phyloP scores from a whole-genome alignment of 2,329 filamentous ascomycete genomes.

The Pseudodiploospora longispora region DNA sequence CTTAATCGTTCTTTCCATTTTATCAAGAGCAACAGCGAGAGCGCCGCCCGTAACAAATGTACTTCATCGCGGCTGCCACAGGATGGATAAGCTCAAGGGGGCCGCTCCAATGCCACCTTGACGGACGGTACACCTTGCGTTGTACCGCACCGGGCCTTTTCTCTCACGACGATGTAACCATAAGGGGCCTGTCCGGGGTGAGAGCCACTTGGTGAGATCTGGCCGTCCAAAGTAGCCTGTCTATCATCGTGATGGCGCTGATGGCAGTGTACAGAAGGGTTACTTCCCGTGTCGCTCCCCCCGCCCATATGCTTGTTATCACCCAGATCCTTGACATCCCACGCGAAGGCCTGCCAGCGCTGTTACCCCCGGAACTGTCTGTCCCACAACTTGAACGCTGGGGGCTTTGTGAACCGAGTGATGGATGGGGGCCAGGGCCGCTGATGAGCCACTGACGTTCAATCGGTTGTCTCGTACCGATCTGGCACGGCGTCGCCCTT shows the following conservation, averaged over 20 bases:
- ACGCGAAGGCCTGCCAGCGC: constrained; percentile 7
- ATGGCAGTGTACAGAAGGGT: constrained; percentile 11
- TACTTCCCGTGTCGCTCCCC: constrained; percentile 15
- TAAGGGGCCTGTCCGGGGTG: constrained; percentile 10
- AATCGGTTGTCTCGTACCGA: constrained; percentile 4
- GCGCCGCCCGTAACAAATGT: too few relatives aligned
- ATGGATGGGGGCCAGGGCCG: neutral
- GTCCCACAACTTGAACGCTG: neutral
- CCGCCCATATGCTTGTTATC: constrained; percentile 11
- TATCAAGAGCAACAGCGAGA: too few relatives aligned
- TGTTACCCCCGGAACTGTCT: neutral
- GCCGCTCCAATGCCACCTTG: neutral
- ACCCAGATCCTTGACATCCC: constrained; percentile 5
- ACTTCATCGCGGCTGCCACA: too few relatives aligned
- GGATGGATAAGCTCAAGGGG: too few relatives aligned
- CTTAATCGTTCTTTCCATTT: too few relatives aligned
- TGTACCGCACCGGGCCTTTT: constrained; percentile 14
- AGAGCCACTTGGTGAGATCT: constrained; percentile 13
- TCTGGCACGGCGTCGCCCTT: constrained; percentile 2
- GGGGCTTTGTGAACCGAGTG: neutral
- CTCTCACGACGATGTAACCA: constrained; percentile 18
- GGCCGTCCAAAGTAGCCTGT: constrained; percentile 5
- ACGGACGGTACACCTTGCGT: constrained; percentile 6
- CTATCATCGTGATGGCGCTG: constrained; percentile 7
- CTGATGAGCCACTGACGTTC: neutral